Evolutionary conservation across 257 asterid genomes (phyloP).

Genomic region (Fraxinus excelsior): DNA sequence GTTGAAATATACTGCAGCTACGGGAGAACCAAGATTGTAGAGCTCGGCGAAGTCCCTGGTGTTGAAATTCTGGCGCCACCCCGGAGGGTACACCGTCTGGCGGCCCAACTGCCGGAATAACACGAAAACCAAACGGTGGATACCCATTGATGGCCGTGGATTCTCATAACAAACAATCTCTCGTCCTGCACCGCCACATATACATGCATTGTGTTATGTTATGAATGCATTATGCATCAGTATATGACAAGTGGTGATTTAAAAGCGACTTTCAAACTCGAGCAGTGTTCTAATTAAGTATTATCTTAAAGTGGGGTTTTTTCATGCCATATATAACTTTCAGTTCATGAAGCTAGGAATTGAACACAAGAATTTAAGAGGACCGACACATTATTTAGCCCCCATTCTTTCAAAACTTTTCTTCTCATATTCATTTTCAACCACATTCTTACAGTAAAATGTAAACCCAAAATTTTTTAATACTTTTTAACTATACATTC

Average conservation of each 20-base stretch:
- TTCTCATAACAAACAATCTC: constrained; percentile 64
- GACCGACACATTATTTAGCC: background rate
- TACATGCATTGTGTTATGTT: background rate
- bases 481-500: too few relatives aligned
- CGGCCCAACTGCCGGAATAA: constrained; percentile 55
- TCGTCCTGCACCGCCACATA: constrained; percentile 37
- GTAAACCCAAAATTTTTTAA: too few relatives aligned
- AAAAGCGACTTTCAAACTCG: background rate
- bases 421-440: too few relatives aligned
- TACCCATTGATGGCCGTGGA: constrained; percentile 66
- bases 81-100: constrained; percentile 56
- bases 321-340: background rate
- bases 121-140: constrained; percentile 52
- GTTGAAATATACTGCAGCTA: constrained; percentile 53
- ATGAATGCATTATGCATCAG: background rate
- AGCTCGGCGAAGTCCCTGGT: constrained; percentile 54
- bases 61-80: constrained; percentile 67
- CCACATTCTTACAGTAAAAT: too few relatives aligned
- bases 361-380: background rate
- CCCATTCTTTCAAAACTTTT: too few relatives aligned
- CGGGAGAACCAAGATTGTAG: constrained; percentile 62
- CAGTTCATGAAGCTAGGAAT: too few relatives aligned
- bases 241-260: background rate
- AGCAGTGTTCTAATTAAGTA: too few relatives aligned
- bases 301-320: background rate